Evolutionary conservation across 1,139 yeast genomes (phyloP).

Genomic region (Suhomyces wounanorum): DNA sequence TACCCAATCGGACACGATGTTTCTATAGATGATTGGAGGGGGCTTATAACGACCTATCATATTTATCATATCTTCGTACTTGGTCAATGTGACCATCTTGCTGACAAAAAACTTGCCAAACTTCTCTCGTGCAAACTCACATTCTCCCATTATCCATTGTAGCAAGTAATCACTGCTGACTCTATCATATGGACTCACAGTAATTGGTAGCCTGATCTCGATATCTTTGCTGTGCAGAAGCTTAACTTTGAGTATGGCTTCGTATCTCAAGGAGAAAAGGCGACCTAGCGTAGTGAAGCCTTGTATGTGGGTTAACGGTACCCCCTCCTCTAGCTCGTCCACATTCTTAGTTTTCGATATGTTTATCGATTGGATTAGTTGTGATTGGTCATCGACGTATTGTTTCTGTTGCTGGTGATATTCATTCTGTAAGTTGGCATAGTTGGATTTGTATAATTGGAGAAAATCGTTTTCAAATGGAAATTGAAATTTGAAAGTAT

Average conservation of each 20-base stretch:
- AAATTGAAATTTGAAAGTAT: constrained; percentile 31
- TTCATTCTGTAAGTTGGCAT: constrained; percentile 5
- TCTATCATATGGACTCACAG: constrained; percentile 56
- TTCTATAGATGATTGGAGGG: constrained; percentile 34
- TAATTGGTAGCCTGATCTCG: constrained; percentile 52
- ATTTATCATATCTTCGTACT: constrained; percentile 27
- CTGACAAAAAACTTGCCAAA: constrained; percentile 39
- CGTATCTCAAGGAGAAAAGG: constrained; percentile 55
- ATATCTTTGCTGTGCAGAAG: constrained; percentile 51
- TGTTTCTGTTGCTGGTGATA: constrained; percentile 8
- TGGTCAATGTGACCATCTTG: constrained; percentile 22
- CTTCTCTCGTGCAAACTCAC: constrained; percentile 41
- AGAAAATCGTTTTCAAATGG: constrained; percentile 44
- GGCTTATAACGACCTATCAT: constrained; percentile 24
- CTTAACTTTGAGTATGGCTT: constrained; percentile 50
- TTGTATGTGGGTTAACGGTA: constrained; percentile 48
- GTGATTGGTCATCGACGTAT: constrained; percentile 11
- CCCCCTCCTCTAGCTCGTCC: constrained; percentile 38
- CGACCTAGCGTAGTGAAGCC: constrained; percentile 54
- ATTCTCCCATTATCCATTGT: constrained; percentile 57
- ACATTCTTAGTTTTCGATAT: constrained; percentile 19
- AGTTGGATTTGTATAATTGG: constrained; percentile 22
- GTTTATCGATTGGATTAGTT: constrained; percentile 18
- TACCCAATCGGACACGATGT: constrained; percentile 39
- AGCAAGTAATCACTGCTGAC: constrained; percentile 44